Percentiles rank a stretch among this genome's conserved stretches.
These are phyloP conservation scores for Plasmodium billcollinsi DNA, from an alignment of 169 alveolate species.

Conservation along the genomic window DNA sequence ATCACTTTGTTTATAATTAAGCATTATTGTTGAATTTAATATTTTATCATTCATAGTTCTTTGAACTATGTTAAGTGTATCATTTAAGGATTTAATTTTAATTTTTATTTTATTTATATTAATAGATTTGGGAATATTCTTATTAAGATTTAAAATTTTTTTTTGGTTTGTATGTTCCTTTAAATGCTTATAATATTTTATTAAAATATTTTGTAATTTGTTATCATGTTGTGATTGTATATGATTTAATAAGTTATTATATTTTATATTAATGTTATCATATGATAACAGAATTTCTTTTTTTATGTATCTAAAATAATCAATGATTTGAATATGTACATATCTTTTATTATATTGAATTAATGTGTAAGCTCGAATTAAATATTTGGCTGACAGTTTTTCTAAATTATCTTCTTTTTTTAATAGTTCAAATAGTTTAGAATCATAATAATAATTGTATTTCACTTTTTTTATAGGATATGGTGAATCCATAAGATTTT, in stretches of 20 bases:
- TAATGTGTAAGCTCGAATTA: conserved; percentile 69
- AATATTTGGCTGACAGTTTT: conserved; percentile 71
- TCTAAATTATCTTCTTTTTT: conserved; percentile 68
- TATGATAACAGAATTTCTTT: conserved; percentile 35
- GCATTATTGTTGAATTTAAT: conserved; percentile 28
- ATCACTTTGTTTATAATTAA: conserved; percentile 66
- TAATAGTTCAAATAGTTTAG: conserved; percentile 37
- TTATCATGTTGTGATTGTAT: conserved; percentile 35
- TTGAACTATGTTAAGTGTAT: conserved; percentile 73
- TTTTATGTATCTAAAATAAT: conserved; percentile 58
- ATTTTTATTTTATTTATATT: conserved; percentile 27
- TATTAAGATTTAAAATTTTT: conserved; percentile 1
- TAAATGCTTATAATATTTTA: conserved; percentile 26
- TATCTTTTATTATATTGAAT: conserved; percentile 71
- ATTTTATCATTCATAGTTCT: conserved; percentile 61
- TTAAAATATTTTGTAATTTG: conserved; percentile 22
- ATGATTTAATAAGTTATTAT: conserved; percentile 31
- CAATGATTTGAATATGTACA: conserved; percentile 70
- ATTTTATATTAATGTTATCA: conserved; percentile 42
- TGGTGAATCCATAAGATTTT: conserved; percentile 39
- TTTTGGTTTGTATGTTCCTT: conserved; percentile 11
- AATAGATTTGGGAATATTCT: conserved; percentile 29
- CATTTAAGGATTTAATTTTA: conserved; percentile 32
- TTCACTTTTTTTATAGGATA: conserved; percentile 64
- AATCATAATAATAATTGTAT: conserved; percentile 50